phyloP scores from a whole-genome alignment of 2,329 filamentous ascomycete species.

The Rutstroemia sp. region DNA sequence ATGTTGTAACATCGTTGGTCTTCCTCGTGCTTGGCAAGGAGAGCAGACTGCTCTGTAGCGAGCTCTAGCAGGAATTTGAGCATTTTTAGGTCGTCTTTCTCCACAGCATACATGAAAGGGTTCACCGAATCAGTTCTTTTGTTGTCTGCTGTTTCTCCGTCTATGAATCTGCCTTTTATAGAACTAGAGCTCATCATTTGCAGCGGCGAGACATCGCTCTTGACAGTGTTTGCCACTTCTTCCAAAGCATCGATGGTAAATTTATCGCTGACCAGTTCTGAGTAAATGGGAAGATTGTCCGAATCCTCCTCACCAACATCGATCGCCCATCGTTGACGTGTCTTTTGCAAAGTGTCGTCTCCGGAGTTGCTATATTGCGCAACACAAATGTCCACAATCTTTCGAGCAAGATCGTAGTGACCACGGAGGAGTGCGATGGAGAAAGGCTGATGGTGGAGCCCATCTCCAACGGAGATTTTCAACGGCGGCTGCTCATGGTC shows the following conservation, averaged over 20 bases:
- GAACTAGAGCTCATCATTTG: slow-evolving; percentile 39
- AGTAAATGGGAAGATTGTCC: slow-evolving; percentile 38
- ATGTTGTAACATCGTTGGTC: slow-evolving; percentile 25
- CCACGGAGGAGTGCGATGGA: slow-evolving; percentile 60
- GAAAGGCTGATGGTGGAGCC: slow-evolving; percentile 44
- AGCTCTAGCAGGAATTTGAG: slow-evolving; percentile 25
- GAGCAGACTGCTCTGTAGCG: slow-evolving; percentile 20
- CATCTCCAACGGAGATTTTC: slow-evolving; percentile 53
- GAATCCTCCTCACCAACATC: slow-evolving; percentile 36
- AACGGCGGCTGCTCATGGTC: slow-evolving; percentile 51
- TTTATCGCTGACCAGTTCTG: slow-evolving; percentile 53
- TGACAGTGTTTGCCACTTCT: slow-evolving; percentile 59
- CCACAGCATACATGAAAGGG: slow-evolving; percentile 20
- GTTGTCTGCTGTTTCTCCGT: not conserved
- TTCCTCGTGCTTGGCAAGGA: slow-evolving; percentile 21
- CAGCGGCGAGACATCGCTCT: slow-evolving; percentile 52
- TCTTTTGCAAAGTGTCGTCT: slow-evolving; percentile 5
- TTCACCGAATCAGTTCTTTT: not conserved
- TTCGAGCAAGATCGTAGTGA: slow-evolving; percentile 54
- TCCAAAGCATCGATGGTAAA: slow-evolving; percentile 74
- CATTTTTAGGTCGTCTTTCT: slow-evolving; percentile 20
- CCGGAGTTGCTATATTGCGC: slow-evolving; percentile 57
- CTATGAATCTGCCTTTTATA: slow-evolving; percentile 22
- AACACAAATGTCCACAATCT: slow-evolving; percentile 62
- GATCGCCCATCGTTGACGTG: slow-evolving; percentile 33